Evolutionary conservation across 148 eudicot species (phyloP), one percentile per base, ranked within the genome.

Genomic region (Tetragonia tetragonoides): DNA sequence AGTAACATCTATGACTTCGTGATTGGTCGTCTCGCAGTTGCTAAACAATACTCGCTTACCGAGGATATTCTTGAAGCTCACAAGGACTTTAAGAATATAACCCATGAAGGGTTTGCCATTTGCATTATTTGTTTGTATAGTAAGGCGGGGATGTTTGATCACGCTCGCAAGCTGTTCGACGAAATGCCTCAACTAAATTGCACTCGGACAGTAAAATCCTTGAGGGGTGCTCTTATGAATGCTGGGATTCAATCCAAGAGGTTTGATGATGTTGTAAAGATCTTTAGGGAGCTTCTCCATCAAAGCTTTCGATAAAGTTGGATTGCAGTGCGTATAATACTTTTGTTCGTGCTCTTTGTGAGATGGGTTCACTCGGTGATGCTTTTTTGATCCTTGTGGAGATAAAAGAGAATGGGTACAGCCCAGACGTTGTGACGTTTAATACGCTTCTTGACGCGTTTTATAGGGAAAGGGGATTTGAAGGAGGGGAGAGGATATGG

Each of bases 121-220:
- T 57, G 77, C 15, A 41, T 79, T 10, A 67, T 79, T 16, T 20
- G 17, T 0, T 16, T 79, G 46, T 79, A 79, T 57, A 73, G 67
- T 3, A 67, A 44, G 16, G 77, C 82, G n/a, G 78, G 82, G 38
- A 79, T 79, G 82, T 79, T 74, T 21, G 82, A 79, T 66, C 68
- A 79, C 66, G 82, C 82, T 6, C 82, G 51, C 6, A 73, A 74
- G 16, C 20, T 79, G 77, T 79, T 79, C 73, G 82, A 73, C 51
- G 82, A 79, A 79, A 16, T 79, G 82, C 82, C 82, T 28, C 41
- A 79, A 59, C 38, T 66, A 34, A 69, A 69, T 6, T 74, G 82
- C 21, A 3, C 20, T 0, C 42, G 67, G 46, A 79, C 73, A 24
- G 67, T 79, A 14, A 57, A n/a, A 41, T 67, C 72, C 16, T 66